These are phyloP conservation scores for Discostella pseudostelligera DNA, from an alignment of 108 stramenopile species.

Conservation along the genomic window DNA sequence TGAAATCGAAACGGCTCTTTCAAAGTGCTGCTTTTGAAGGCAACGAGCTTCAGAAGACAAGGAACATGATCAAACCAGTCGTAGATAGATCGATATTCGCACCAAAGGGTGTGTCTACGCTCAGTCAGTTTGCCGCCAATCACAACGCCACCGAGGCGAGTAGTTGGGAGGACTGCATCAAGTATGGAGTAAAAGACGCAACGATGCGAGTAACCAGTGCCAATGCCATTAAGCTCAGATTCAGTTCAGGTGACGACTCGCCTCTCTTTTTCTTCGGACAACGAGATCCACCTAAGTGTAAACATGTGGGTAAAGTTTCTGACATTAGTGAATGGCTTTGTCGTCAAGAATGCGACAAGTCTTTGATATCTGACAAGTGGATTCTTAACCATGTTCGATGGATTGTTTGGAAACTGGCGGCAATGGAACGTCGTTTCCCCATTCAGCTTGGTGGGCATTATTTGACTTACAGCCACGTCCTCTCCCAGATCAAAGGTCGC, in stretches of 20 bases:
- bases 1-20: constrained; percentile 47
- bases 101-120: neutral
- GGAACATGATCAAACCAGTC: neutral
- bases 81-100: neutral
- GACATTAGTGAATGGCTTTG: constrained; percentile 47
- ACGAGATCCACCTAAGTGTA: constrained; percentile 12
- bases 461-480: constrained; percentile 59
- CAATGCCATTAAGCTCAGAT: constrained; percentile 58
- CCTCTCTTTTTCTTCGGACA: constrained; percentile 46
- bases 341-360: constrained; percentile 49
- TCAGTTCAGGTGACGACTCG: constrained; percentile 34
- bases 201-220: constrained; percentile 42
- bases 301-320: constrained; percentile 25
- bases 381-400: constrained; percentile 73
- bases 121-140: constrained; percentile 26
- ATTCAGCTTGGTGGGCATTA: constrained; percentile 50
- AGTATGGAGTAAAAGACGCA: constrained; percentile 42
- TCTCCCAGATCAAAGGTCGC: constrained; percentile 55
- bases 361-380: constrained; percentile 56
- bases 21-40: constrained; percentile 7
- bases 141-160: constrained; percentile 16
- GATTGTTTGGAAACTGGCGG: constrained; percentile 83
- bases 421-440: constrained; percentile 70
- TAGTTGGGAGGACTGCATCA: constrained; percentile 10
- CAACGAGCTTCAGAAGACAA: neutral